phyloP scores from a whole-genome alignment of 176 grass and related monocot genomes.

The Oryza brachyantha region DNA sequence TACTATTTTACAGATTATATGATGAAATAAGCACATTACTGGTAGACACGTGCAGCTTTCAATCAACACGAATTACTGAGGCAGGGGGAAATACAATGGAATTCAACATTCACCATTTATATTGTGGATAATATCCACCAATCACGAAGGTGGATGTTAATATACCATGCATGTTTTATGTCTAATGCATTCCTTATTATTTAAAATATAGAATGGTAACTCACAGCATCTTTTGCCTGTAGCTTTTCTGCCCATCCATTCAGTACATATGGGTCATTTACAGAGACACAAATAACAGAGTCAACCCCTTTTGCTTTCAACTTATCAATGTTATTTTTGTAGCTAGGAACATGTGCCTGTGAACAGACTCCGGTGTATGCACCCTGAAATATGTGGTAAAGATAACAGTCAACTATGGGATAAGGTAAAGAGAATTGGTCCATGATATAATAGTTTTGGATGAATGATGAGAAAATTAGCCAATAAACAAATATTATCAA shows the following conservation, averaged over 20 bases:
- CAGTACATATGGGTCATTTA: slow-evolving; percentile 88
- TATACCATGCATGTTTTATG: slow-evolving; percentile 4
- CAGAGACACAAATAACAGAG: slow-evolving; percentile 92
- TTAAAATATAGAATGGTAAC: slow-evolving; percentile 12
- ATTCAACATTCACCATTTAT: background rate
- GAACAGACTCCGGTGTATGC: slow-evolving; percentile 94
- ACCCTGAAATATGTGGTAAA: slow-evolving; percentile 54
- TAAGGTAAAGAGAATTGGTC: background rate
- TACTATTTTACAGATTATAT: background rate
- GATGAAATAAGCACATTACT: background rate
- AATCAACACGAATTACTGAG: background rate
- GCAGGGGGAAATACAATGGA: background rate
- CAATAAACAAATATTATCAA: background rate
- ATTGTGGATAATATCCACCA: background rate
- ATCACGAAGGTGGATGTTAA: background rate
- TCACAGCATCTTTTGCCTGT: slow-evolving; percentile 77
- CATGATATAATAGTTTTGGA: background rate
- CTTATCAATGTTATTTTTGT: slow-evolving; percentile 92
- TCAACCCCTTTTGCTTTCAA: slow-evolving; percentile 88
- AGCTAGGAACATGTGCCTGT: slow-evolving; percentile 80
- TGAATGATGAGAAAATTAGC: background rate
- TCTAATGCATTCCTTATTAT: background rate
- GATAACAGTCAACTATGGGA: background rate
- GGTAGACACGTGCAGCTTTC: background rate
- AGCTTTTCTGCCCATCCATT: slow-evolving; percentile 96